A percentile compares a stretch with the other conserved stretches of the same genome.
phyloP scores from a whole-genome alignment of 805 yeast genomes.

The Groenewaldozyma tartarivorans region DNA sequence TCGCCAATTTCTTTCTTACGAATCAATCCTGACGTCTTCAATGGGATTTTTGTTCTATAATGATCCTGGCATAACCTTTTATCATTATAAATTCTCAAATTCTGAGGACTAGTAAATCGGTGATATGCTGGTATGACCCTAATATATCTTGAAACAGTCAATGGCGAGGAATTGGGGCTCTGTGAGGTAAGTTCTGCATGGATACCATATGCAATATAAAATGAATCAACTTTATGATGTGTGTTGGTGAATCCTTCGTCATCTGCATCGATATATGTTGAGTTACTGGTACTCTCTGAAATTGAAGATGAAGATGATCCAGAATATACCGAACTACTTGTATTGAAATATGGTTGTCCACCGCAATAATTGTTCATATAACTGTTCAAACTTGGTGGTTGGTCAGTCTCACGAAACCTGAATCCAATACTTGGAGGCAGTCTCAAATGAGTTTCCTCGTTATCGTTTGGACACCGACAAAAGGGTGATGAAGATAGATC shows the following conservation, averaged over 20 bases:
- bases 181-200: too few relatives aligned
- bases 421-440: neutral
- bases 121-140: neutral
- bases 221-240: neutral
- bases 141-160: neutral
- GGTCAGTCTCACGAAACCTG: neutral
- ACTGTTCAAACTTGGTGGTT: neutral
- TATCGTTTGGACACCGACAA: slow-evolving; percentile 7
- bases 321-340: too few relatives aligned
- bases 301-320: too few relatives aligned
- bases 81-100: neutral
- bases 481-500: neutral
- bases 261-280: neutral
- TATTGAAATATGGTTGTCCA: too few relatives aligned
- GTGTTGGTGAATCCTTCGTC: neutral
- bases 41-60: neutral
- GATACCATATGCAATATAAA: neutral
- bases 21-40: neutral
- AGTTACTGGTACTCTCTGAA: neutral
- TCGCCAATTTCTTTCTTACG: neutral
- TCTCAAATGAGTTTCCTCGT: neutral
- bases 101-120: too few relatives aligned
- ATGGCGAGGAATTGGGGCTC: too few relatives aligned
- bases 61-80: neutral
- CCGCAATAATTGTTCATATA: too few relatives aligned